These are phyloP conservation scores for Staphylotrichum tortipilum DNA, from an alignment of 495 filamentous ascomycete genomes.

Conservation along the genomic window DNA sequence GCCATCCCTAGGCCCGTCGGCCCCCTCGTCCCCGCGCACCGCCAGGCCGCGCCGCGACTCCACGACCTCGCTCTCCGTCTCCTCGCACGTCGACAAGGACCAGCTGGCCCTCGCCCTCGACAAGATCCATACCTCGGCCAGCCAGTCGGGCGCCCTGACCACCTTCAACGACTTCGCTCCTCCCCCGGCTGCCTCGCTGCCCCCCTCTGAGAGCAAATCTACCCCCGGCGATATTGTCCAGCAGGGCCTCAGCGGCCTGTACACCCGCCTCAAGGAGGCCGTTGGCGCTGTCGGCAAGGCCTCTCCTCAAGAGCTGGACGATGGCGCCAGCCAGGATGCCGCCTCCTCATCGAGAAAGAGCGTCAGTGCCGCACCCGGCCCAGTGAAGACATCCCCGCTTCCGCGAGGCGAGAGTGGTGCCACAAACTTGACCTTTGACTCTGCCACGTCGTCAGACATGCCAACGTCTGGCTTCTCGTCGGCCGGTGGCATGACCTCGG, in stretches of 20 bases:
- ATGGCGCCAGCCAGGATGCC: slow-evolving; percentile 27
- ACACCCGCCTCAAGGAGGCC: slow-evolving; percentile 69
- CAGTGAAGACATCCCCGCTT: slow-evolving; percentile 29
- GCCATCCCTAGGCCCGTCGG: slow-evolving; percentile 9
- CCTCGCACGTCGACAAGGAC: slow-evolving; percentile 54
- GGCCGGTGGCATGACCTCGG: slow-evolving; percentile 25
- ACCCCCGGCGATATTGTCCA: slow-evolving; percentile 64
- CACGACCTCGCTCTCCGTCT: slow-evolving; percentile 50
- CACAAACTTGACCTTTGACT: slow-evolving; percentile 29
- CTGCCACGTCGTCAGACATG: slow-evolving; percentile 29
- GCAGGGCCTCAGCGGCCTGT: slow-evolving; percentile 76
- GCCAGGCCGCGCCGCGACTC: slow-evolving; percentile 51
- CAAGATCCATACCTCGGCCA: slow-evolving; percentile 75
- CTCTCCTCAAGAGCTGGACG: slow-evolving; percentile 33
- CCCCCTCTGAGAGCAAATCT: slow-evolving; percentile 55
- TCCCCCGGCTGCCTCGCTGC: slow-evolving; percentile 45
- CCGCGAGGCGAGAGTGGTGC: slow-evolving; percentile 29
- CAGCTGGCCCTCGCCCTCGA: slow-evolving; percentile 66
- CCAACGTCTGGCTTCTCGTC: slow-evolving; percentile 30
- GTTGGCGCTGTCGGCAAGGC: slow-evolving; percentile 61
- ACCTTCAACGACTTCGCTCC: slow-evolving; percentile 81
- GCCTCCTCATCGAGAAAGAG: slow-evolving; percentile 26
- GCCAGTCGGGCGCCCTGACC: slow-evolving; percentile 67
- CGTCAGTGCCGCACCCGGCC: slow-evolving; percentile 25
- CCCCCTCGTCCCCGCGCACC: slow-evolving; percentile 15